A percentile compares a stretch with the other conserved stretches of the same genome.
Evolutionary conservation across 2,329 filamentous ascomycete genomes (phyloP).

Genomic region (Sarocladiaceae sp.): DNA sequence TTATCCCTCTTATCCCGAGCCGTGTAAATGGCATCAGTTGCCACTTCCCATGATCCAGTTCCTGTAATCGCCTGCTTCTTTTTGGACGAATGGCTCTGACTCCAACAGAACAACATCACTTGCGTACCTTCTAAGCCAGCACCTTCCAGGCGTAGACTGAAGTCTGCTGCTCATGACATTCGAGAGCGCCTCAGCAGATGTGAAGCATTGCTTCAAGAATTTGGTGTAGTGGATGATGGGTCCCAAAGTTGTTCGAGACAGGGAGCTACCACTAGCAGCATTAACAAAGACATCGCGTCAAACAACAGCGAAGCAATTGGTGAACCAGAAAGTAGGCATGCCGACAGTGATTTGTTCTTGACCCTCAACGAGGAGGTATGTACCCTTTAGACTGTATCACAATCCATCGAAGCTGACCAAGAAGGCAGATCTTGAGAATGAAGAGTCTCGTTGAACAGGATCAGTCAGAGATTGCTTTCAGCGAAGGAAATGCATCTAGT

Average conservation of each 20-base stretch:
- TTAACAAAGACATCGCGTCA: conserved; percentile 26
- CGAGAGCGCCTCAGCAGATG: conserved; percentile 55
- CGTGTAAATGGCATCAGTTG: neutral
- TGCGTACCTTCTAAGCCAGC: neutral
- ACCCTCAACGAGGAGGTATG: conserved; percentile 53
- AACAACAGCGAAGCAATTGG: conserved; percentile 27
- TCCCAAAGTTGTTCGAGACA: conserved; percentile 11
- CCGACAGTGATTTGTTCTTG: conserved; percentile 48
- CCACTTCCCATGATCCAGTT: neutral
- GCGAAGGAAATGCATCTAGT: neutral
- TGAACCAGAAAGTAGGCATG: conserved; percentile 39
- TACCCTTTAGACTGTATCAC: neutral
- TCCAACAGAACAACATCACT: neutral
- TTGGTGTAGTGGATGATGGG: conserved; percentile 35
- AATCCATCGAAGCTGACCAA: conserved; percentile 39
- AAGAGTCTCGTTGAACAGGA: conserved; percentile 50
- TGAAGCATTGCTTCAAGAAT: conserved; percentile 53
- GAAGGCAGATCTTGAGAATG: conserved; percentile 32
- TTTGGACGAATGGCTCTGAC: neutral
- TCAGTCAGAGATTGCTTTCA: conserved; percentile 35
- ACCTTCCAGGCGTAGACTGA: neutral
- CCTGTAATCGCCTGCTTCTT: neutral
- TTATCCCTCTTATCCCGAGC: neutral
- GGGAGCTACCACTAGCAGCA: neutral
- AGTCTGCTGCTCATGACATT: conserved; percentile 40